Conservation (phyloP, 371 early-diverging fungal genomes). For the Saksenaea oblongispora region DNA sequence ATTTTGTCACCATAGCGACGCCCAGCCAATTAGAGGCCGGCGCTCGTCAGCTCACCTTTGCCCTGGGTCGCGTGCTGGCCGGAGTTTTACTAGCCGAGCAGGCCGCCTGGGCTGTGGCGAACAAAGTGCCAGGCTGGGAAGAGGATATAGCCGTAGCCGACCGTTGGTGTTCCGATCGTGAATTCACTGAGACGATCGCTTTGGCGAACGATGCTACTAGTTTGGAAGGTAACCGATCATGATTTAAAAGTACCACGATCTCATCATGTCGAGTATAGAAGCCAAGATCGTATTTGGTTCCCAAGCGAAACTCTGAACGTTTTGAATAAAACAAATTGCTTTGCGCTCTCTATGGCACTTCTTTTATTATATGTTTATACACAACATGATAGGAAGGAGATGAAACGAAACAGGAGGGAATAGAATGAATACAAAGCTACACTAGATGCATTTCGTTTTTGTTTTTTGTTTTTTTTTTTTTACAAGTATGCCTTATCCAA, state of each 20-base stretch:
- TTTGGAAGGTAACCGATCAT: constrained; percentile 10
- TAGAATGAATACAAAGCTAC: not conserved
- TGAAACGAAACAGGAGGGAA: not conserved
- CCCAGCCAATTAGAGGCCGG: constrained; percentile 39
- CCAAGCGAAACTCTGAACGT: constrained; percentile 29
- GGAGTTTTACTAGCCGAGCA: constrained; percentile 55
- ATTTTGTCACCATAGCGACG: constrained; percentile 14
- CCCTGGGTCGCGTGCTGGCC: constrained; percentile 49
- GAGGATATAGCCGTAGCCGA: constrained; percentile 25
- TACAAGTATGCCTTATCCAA: constrained; percentile 48
- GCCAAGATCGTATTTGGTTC: constrained; percentile 42
- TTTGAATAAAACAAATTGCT: not conserved
- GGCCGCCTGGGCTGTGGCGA: constrained; percentile 45
- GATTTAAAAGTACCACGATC: too few relatives aligned
- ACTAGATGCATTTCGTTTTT: too few relatives aligned
- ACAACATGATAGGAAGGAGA: not conserved
- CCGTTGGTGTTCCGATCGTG: constrained; percentile 28
- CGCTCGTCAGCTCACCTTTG: constrained; percentile 55
- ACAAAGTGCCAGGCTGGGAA: constrained; percentile 19
- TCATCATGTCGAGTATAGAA: constrained; percentile 16
- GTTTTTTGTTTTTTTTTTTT: not conserved
- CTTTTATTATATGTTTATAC: constrained; percentile 1
- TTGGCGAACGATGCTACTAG: not conserved
- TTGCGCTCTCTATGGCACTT: not conserved
- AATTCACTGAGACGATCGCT: constrained; percentile 18